Evolutionary conservation across 139 green algal species (phyloP), one percentile per base, ranked within the genome.

Genomic region (Penium margaritaceum): DNA sequence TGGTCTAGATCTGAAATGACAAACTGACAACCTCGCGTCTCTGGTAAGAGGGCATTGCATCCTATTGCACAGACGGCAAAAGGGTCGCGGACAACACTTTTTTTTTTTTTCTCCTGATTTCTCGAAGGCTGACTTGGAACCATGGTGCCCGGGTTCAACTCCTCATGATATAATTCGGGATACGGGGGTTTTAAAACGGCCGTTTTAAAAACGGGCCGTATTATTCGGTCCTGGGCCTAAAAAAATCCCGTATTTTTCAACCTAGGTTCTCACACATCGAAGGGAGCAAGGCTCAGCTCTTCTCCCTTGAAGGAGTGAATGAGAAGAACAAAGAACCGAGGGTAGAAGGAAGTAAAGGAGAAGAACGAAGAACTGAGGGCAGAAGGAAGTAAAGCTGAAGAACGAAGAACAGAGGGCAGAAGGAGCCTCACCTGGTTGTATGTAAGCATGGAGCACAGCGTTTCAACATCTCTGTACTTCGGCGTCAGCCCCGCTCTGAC

Each of bases 401-500:
- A 65, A 37, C 9, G 7, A 19, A 7, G 7, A 37, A 12, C 30
- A 65, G 55, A 24, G 7, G 32, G 55, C 41, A 57, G 24, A 3
- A 35, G 27, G 4, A 41, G 14, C 58, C 32, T n/a, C 30, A 71
- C 84, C 67, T 89, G 70, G 5, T 85, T 78, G 79, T 99, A 99
- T 0, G 91, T 96, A 2, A 99, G 84, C 24, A 89, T 93, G 7
- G 83, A 81, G 76, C 89, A 95, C 39, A 99, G 85, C 35, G 91
- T 87, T 12, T 90, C 81, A 1, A 54, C 74, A 38, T 89, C 90
- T 33, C 90, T 85, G 65, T 93, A 86, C 84, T 99, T 99, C 35
- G 93, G 93, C 5, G 94, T 99, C 5, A 97, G 87, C 0, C 94
- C 94, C 17, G 92, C 94, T 0, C 94, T 83, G 32, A 99, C 89